Percentiles rank a stretch among this genome's conserved stretches.
Evolutionary conservation across 1,284 basidiomycete genomes (phyloP).

Genomic region (Microbotryum violaceum): DNA sequence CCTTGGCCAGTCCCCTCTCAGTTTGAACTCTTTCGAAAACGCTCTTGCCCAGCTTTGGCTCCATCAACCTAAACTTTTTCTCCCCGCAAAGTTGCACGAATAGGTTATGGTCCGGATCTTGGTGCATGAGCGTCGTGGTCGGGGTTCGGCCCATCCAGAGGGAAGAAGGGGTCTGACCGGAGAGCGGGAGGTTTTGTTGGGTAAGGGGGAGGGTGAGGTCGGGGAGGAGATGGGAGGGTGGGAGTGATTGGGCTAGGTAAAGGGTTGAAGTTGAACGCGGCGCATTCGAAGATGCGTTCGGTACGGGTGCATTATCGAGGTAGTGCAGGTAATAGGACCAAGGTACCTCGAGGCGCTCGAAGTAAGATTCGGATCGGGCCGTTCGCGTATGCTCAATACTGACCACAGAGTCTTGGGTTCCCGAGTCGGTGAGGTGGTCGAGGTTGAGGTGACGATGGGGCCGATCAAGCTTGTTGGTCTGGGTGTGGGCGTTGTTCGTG

Average conservation of each 20-base stretch:
- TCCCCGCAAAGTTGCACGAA: background rate
- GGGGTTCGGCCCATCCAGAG: slow-evolving; percentile 1
- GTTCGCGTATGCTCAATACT: background rate
- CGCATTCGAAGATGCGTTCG: too few relatives aligned
- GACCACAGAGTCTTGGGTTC: background rate
- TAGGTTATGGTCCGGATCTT: slow-evolving; percentile 4
- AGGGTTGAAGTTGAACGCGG: background rate
- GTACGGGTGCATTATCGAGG: background rate
- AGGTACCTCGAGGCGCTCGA: background rate
- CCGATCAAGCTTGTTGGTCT: background rate
- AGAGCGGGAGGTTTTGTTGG: background rate
- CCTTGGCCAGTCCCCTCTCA: background rate
- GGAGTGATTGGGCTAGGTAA: slow-evolving; percentile 1
- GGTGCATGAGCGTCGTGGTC: background rate
- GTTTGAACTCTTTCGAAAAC: background rate
- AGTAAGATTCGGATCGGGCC: background rate
- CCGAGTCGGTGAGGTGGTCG: background rate
- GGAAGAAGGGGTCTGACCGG: background rate
- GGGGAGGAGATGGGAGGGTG: background rate
- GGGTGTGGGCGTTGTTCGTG: background rate
- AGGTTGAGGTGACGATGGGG: background rate
- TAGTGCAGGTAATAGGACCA: background rate
- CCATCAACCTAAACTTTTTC: background rate
- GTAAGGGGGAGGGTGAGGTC: background rate
- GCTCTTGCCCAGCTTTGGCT: background rate